phyloP scores from a whole-genome alignment of 2,329 filamentous ascomycete species.

The Ceratocystis papillata region DNA sequence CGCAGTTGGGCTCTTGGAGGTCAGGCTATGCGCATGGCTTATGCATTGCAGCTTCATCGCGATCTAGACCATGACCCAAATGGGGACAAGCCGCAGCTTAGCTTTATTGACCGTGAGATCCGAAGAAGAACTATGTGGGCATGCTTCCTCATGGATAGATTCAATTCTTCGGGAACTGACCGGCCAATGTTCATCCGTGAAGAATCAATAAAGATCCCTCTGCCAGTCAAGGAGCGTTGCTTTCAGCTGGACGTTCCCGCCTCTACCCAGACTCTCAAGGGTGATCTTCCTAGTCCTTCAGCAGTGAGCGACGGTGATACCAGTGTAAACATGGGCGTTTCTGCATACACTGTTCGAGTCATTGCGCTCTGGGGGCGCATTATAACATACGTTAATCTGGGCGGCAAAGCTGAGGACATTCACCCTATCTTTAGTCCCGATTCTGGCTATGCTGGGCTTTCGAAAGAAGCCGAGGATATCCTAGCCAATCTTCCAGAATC shows the following conservation, averaged over 20 bases:
- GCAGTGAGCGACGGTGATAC: constrained; percentile 46
- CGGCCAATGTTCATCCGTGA: constrained; percentile 84
- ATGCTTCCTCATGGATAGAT: constrained; percentile 93
- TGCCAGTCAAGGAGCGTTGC: constrained; percentile 81
- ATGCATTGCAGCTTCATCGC: constrained; percentile 83
- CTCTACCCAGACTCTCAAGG: constrained; percentile 71
- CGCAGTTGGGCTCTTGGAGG: constrained; percentile 93
- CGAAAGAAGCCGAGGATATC: constrained; percentile 60
- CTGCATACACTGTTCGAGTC: constrained; percentile 75
- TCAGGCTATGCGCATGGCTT: constrained; percentile 93
- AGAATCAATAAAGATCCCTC: constrained; percentile 74
- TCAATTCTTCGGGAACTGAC: constrained; percentile 91
- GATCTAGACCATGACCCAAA: constrained; percentile 76
- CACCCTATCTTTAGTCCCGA: constrained; percentile 70
- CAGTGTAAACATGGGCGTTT: constrained; percentile 83
- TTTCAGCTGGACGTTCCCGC: constrained; percentile 88
- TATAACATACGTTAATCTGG: constrained; percentile 81
- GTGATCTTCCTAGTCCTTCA: constrained; percentile 53
- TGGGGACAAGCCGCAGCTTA: constrained; percentile 43
- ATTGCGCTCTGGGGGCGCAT: constrained; percentile 85
- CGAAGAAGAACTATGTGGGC: constrained; percentile 94
- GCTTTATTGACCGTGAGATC: constrained; percentile 88
- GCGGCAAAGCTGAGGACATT: constrained; percentile 67
- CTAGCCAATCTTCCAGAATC: constrained; percentile 55
- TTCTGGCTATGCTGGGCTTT: constrained; percentile 64